Evolutionary conservation across 2,329 filamentous ascomycete genomes (phyloP).

Genomic region (Alternaria longipes): DNA sequence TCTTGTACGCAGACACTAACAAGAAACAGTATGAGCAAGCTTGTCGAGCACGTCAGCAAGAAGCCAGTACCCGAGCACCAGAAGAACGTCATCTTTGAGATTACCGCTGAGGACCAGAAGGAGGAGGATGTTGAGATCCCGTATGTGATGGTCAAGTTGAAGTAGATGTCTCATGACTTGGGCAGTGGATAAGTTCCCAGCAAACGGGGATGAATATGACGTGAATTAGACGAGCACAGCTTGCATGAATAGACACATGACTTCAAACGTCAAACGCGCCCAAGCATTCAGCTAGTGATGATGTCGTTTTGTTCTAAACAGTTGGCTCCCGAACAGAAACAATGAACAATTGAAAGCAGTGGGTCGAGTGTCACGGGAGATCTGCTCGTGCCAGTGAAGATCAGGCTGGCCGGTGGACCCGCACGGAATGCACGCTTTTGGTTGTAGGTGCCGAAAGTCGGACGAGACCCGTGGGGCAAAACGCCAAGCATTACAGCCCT

Average conservation of each 20-base stretch:
- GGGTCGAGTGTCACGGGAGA: background rate
- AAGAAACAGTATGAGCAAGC: slow-evolving; percentile 76
- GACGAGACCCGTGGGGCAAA: slow-evolving; percentile 36
- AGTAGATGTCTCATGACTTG: slow-evolving; percentile 38
- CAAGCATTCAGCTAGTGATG: background rate
- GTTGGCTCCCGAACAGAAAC: background rate
- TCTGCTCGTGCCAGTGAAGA: background rate
- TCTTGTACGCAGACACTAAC: slow-evolving; percentile 32
- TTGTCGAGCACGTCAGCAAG: slow-evolving; percentile 89
- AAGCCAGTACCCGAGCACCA: slow-evolving; percentile 91
- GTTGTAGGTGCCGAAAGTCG: slow-evolving; percentile 31
- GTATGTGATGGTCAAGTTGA: slow-evolving; percentile 89
- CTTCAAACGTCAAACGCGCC: background rate
- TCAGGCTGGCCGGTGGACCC: background rate
- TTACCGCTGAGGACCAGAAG: slow-evolving; percentile 86
- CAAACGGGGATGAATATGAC: background rate
- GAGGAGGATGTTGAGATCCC: slow-evolving; percentile 97
- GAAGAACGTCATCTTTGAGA: slow-evolving; percentile 94
- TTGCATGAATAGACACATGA: slow-evolving; percentile 26
- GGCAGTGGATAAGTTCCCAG: background rate
- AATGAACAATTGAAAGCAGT: background rate
- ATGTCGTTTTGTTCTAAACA: background rate
- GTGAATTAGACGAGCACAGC: slow-evolving; percentile 33
- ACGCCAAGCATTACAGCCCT: slow-evolving; percentile 38
- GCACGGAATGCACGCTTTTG: slow-evolving; percentile 5